phyloP scores from a whole-genome alignment of 331 rosid genomes.

The Pyracantha coccinea region DNA sequence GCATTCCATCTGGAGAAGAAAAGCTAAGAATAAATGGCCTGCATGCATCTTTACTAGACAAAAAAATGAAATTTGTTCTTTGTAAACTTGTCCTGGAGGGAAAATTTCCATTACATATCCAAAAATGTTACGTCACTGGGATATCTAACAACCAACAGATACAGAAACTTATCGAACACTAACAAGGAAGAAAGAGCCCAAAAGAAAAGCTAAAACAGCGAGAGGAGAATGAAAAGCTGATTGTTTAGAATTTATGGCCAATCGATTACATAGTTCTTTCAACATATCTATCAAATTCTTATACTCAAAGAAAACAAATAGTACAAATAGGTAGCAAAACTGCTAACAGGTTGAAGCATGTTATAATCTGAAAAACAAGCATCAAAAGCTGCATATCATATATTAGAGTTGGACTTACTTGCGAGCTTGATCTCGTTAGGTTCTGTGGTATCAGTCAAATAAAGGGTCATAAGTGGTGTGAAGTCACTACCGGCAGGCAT shows the following conservation, averaged over 20 bases:
- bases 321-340: background rate
- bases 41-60: background rate
- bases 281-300: background rate
- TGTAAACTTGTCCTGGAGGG: too few species aligned
- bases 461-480: constrained; percentile 92
- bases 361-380: background rate
- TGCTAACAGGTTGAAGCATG: background rate
- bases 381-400: background rate
- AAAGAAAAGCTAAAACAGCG: background rate
- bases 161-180: background rate
- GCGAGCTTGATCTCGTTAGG: constrained; percentile 76
- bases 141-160: too few species aligned
- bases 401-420: constrained; percentile 40
- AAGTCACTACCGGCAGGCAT: constrained; percentile 53
- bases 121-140: too few species aligned
- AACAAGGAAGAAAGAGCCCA: background rate
- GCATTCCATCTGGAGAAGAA: background rate
- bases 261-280: background rate
- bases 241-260: background rate
- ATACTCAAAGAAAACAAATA: background rate
- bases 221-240: background rate
- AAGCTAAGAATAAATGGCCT: background rate
- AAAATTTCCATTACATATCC: too few species aligned
- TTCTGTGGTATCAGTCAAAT: constrained; percentile 66
- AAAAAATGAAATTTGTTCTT: background rate